Conservation (phyloP, 495 filamentous ascomycete genomes). For the Hypoxylon perforatum region DNA sequence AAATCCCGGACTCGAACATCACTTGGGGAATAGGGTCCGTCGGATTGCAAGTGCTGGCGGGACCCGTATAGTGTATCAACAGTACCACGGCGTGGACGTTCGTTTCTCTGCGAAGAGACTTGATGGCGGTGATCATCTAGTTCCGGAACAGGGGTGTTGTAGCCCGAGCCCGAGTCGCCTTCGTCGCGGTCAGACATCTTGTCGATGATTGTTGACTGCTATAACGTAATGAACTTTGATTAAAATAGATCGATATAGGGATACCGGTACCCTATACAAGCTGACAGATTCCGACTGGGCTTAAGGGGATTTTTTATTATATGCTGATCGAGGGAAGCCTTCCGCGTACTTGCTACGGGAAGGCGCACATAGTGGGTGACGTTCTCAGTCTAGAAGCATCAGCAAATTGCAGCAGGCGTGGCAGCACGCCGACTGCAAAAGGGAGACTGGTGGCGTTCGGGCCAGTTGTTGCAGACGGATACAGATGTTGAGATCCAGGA, state of each 20-base stretch:
- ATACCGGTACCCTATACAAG: constrained; percentile 8
- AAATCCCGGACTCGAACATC: constrained; percentile 58
- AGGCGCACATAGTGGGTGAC: constrained; percentile 45
- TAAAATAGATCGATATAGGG: not conserved
- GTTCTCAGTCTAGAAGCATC: constrained; percentile 47
- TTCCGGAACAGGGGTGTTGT: constrained; percentile 85
- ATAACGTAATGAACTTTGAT: constrained; percentile 12
- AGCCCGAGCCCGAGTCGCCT: constrained; percentile 56
- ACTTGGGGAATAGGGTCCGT: constrained; percentile 45
- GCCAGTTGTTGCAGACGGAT: constrained; percentile 15
- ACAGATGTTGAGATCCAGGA: not conserved
- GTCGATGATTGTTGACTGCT: constrained; percentile 17
- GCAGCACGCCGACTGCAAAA: constrained; percentile 51
- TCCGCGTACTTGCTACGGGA: constrained; percentile 45
- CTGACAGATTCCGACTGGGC: not conserved
- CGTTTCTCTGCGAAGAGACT: constrained; percentile 68
- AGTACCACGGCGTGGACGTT: constrained; percentile 65
- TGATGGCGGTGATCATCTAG: constrained; percentile 94
- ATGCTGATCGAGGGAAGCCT: constrained; percentile 36
- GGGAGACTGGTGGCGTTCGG: constrained; percentile 7
- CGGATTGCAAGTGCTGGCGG: constrained; percentile 54
- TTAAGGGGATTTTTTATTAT: not conserved
- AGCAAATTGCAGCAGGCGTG: constrained; percentile 46
- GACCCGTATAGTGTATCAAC: constrained; percentile 63
- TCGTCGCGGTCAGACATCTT: constrained; percentile 70